phyloP scores from a whole-genome alignment of 2,329 filamentous ascomycete species.

The Trichophyton equinum region DNA sequence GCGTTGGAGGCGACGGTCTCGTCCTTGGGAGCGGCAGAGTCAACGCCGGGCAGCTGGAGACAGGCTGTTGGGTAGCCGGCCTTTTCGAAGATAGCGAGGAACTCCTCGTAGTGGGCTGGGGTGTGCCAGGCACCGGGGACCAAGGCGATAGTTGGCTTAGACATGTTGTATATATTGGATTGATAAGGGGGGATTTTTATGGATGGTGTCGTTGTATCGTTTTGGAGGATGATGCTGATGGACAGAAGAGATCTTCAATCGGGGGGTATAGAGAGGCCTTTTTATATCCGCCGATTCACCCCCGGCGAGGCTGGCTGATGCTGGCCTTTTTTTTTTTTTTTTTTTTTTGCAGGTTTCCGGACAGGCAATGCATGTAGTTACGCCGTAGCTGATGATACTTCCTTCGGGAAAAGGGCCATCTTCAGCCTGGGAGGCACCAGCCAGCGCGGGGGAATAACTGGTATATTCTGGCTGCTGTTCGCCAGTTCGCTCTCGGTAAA shows the following conservation, averaged over 20 bases:
- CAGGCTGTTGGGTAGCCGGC: constrained; percentile 19
- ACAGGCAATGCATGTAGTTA: no score
- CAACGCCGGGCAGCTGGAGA: constrained; percentile 11
- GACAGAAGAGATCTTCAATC: neutral
- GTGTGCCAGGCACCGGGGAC: constrained; percentile 29
- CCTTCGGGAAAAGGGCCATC: constrained; percentile 1
- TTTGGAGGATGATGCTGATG: neutral
- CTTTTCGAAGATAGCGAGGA: constrained; percentile 20
- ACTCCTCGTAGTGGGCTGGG: constrained; percentile 18
- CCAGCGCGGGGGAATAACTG: neutral
- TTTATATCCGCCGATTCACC: neutral
- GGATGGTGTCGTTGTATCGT: neutral
- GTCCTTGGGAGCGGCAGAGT: constrained; percentile 4
- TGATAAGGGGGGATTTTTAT: neutral
- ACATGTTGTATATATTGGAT: neutral
- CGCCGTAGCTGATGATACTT: neutral
- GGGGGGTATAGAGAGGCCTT: neutral
- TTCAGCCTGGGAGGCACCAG: neutral
- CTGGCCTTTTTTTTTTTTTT: neutral
- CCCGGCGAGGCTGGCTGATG: neutral
- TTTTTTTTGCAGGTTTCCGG: neutral
- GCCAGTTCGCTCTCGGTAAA: neutral
- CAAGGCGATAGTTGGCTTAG: constrained; percentile 26
- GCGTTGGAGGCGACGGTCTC: constrained; percentile 19
- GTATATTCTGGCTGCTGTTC: neutral